Evolutionary conservation across 2,329 filamentous ascomycete genomes (phyloP).

Genomic region (Aspergillus sp.): DNA sequence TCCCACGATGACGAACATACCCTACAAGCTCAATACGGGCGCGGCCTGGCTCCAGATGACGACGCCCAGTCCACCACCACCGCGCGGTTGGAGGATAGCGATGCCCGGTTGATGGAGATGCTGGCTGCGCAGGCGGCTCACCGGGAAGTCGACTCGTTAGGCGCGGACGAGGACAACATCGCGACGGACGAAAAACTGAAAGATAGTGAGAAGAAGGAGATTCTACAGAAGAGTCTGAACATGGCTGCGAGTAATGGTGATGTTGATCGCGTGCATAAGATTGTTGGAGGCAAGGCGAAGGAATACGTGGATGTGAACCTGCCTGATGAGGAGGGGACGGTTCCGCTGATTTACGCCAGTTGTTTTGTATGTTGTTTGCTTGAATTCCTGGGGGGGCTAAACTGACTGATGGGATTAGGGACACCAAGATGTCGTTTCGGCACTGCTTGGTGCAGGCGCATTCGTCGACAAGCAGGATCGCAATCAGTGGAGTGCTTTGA

Average conservation of each 20-base stretch:
- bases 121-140: slow-evolving; percentile 88
- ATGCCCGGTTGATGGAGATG: slow-evolving; percentile 90
- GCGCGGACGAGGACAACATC: slow-evolving; percentile 76
- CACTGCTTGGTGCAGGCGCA: slow-evolving; percentile 78
- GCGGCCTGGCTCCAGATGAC: slow-evolving; percentile 16
- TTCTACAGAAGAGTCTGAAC: slow-evolving; percentile 81
- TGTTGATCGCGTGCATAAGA: slow-evolving; percentile 69
- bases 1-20: slow-evolving; percentile 60
- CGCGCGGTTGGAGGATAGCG: slow-evolving; percentile 65
- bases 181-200: slow-evolving; percentile 69
- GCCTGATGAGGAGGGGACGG: slow-evolving; percentile 88
- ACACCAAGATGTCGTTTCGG: slow-evolving; percentile 81
- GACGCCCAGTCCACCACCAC: slow-evolving; percentile 36
- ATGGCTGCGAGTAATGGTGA: slow-evolving; percentile 98
- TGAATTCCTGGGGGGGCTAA: not conserved
- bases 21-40: slow-evolving; percentile 28
- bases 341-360: slow-evolving; percentile 94
- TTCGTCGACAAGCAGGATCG: slow-evolving; percentile 90
- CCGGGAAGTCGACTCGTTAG: slow-evolving; percentile 61
- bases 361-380: slow-evolving; percentile 68
- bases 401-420: slow-evolving; percentile 49
- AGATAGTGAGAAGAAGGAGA: slow-evolving; percentile 70
- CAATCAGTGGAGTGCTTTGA: slow-evolving; percentile 95
- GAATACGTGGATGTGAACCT: slow-evolving; percentile 78
- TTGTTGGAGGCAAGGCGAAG: slow-evolving; percentile 70